These are phyloP conservation scores for Euptelea pleiosperma DNA, from an alignment of 164 flowering plant species.

Conservation along the genomic window DNA sequence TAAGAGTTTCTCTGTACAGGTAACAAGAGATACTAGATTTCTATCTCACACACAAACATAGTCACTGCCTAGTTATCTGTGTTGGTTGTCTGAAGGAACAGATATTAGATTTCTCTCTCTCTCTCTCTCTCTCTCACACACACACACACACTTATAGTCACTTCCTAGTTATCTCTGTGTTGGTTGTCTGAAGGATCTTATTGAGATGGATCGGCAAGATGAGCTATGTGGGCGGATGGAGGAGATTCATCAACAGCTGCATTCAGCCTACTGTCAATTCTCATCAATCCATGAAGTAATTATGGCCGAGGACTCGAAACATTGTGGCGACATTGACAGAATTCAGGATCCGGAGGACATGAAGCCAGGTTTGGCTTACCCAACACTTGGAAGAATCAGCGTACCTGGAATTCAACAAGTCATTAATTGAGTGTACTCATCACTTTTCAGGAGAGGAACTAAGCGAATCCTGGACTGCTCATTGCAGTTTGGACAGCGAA, in stretches of 20 bases:
- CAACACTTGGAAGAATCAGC: conserved; percentile 10
- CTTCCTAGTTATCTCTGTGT: too few relatives aligned
- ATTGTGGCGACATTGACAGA: conserved; percentile 2
- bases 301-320: conserved; percentile 11
- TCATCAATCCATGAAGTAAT: conserved; percentile 10
- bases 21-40: conserved; percentile 20
- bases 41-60: too few relatives aligned
- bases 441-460: conserved; percentile 20
- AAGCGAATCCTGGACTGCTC: not conserved
- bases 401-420: conserved; percentile 20
- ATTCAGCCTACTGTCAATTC: conserved; percentile 54
- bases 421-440: conserved; percentile 21
- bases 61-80: too few relatives aligned
- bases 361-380: conserved; percentile 27
- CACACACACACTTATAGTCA: too few relatives aligned
- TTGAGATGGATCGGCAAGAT: conserved; percentile 81
- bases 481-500: not conserved
- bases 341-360: conserved; percentile 19
- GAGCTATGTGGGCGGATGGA: conserved; percentile 55
- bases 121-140: too few relatives aligned
- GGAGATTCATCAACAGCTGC: conserved; percentile 50
- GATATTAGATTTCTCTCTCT: too few relatives aligned
- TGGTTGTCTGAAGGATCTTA: conserved; percentile 46
- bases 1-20: conserved; percentile 55
- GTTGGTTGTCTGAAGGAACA: too few relatives aligned